Conservation (phyloP, 176 grass and related monocot species). For the Rhynchospora tenuis region DNA sequence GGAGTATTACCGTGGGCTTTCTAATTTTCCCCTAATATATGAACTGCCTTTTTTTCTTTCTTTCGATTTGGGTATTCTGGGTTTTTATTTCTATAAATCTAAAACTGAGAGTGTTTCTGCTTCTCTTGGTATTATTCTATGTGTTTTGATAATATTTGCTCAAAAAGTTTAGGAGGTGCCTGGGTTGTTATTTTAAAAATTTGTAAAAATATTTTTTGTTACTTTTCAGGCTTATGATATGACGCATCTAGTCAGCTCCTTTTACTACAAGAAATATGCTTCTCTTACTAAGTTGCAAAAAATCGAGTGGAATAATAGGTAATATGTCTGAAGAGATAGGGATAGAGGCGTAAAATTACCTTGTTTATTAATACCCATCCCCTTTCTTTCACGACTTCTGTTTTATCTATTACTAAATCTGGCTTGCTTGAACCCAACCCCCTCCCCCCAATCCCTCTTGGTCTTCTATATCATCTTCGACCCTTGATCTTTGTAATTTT, state of each 20-base stretch:
- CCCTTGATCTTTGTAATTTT: not conserved
- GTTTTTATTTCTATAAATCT: not conserved
- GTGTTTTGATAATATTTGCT: not conserved
- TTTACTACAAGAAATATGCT: slow-evolving; percentile 75
- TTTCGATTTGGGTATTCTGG: not conserved
- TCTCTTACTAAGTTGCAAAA: slow-evolving; percentile 81
- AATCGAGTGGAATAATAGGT: slow-evolving; percentile 98
- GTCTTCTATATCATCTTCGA: not conserved
- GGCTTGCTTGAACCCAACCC: not conserved
- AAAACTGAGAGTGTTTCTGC: not conserved
- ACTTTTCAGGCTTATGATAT: slow-evolving; percentile 65
- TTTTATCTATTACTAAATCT: slow-evolving; percentile 20
- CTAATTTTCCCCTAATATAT: not conserved
- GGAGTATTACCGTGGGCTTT: not conserved
- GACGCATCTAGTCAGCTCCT: slow-evolving; percentile 58
- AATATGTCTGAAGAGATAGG: not conserved
- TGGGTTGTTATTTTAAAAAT: slow-evolving; percentile 20
- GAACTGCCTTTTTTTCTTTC: not conserved
- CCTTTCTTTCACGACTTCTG: not conserved
- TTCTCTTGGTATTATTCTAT: not conserved
- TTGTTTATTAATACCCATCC: not conserved
- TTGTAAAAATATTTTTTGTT: not conserved
- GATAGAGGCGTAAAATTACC: not conserved
- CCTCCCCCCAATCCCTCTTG: not conserved
- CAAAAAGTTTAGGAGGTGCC: not conserved